phyloP scores from a whole-genome alignment of 192 early-diverging fungal species.

The Lobosporangium transversale region DNA sequence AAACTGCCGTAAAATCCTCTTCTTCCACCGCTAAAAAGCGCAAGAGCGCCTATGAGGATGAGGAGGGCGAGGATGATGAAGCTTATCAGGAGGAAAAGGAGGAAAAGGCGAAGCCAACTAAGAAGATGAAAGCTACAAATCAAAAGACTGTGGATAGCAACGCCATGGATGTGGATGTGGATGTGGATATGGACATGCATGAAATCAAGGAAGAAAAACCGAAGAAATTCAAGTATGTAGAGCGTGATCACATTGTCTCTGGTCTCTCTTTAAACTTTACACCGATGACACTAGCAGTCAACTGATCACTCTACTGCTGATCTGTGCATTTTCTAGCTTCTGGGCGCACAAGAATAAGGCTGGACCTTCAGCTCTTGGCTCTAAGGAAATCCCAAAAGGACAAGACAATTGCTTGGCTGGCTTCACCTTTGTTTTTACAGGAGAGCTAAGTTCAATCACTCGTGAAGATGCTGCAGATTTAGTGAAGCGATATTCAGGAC shows the following conservation, averaged over 20 bases:
- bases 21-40: constrained; percentile 16
- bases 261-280: too few species aligned
- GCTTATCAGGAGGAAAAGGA: constrained; percentile 16
- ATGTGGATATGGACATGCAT: too few species aligned
- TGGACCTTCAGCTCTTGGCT: constrained; percentile 69
- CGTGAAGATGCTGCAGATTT: constrained; percentile 83
- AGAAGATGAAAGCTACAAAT: constrained; percentile 20
- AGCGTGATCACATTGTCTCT: not conserved
- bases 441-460: constrained; percentile 81
- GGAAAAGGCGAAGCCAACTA: constrained; percentile 8
- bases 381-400: constrained; percentile 77
- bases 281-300: too few species aligned
- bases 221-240: constrained; percentile 47
- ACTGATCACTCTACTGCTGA: too few species aligned
- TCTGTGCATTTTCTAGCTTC: constrained; percentile 20
- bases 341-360: constrained; percentile 52
- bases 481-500: constrained; percentile 82
- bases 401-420: constrained; percentile 78
- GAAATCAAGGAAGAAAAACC: constrained; percentile 29
- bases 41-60: constrained; percentile 8
- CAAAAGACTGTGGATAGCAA: constrained; percentile 15
- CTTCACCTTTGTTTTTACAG: constrained; percentile 93
- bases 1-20: constrained; percentile 1
- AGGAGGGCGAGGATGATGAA: constrained; percentile 25
- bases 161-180: constrained; percentile 52